Evolutionary conservation across 371 early-diverging fungal genomes (phyloP), one percentile per base, ranked within the genome.

Genomic region (Apophysomyces elegans): DNA sequence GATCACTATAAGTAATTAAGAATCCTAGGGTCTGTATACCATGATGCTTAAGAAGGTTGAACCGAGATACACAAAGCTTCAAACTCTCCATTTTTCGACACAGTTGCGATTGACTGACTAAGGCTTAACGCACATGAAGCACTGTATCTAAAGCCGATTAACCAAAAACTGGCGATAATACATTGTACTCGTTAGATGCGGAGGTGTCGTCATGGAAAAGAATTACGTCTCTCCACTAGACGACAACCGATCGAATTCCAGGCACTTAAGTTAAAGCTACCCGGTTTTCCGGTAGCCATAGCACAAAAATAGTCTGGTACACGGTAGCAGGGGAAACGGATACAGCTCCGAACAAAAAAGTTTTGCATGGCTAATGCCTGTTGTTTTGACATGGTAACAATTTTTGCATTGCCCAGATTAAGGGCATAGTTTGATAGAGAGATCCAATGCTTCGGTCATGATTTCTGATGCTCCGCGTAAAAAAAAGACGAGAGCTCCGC

Each of bases 281-380:
- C 54, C 54, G 54, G 54, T 26, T 50, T 21, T 50, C 54, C 21
- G 54, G 54, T 50, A 18, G 5, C 5, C 7, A 8, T 4, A 2
- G 21, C 54, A 50, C 47, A n/a, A 50, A 50, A 50, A 50, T 50
- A 50, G 54, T 21, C 21, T 47, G 21, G 35, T 50, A 26, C 54
- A 50, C 54, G 21, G 21, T 50, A n/a, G 21, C 13, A 50, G 4
- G 21, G 50, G 1, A 13, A 41, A 18, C 18, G 21, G 54, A 50
- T 11, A 50, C 9, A 50, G 54, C 54, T 50, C 54, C 54, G 54
- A 50, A 50, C 16, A 21, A 50, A 50, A 50, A 47, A 41, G 41
- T 11, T 11, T 8, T 50, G 9, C 54, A 26, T 21, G 8, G 21
- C n/a, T 21, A 21, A 50, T 21, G 5, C 21, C 54, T 50, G 9